phyloP scores from a whole-genome alignment of 73 alveolate species.

The Blepharisma stoltei region DNA sequence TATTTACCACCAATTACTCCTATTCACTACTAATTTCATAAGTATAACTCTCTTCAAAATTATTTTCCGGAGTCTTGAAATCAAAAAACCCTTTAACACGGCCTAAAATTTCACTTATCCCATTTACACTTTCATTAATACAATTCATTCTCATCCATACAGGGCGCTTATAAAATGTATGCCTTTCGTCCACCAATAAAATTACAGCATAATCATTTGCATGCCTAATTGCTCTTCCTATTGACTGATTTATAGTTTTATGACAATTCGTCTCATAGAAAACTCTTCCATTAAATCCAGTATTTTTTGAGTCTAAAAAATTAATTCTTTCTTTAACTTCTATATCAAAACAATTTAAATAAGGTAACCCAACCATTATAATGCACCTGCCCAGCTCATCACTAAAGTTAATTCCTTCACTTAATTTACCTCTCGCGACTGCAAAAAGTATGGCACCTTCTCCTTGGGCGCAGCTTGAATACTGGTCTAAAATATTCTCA shows the following conservation, averaged over 20 bases:
- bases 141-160: neutral
- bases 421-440: slow-evolving; percentile 92
- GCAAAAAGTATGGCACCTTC: slow-evolving; percentile 74
- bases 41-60: too few species aligned
- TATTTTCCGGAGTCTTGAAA: too few species aligned
- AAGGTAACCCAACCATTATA: slow-evolving; percentile 91
- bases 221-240: slow-evolving; percentile 93
- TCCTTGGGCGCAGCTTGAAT: slow-evolving; percentile 45
- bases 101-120: neutral
- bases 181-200: slow-evolving; percentile 72
- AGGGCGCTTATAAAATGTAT: neutral
- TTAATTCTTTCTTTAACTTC: slow-evolving; percentile 80
- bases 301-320: slow-evolving; percentile 46
- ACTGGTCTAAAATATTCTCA: slow-evolving; percentile 37
- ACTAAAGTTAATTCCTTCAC: slow-evolving; percentile 93
- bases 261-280: slow-evolving; percentile 84
- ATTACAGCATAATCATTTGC: slow-evolving; percentile 81
- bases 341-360: slow-evolving; percentile 67
- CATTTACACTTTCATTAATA: neutral
- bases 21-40: too few species aligned
- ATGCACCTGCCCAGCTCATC: slow-evolving; percentile 87
- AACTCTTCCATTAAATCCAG: slow-evolving; percentile 64
- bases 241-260: slow-evolving; percentile 82
- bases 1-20: too few species aligned
- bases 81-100: neutral